These are phyloP conservation scores for Ustilago shanxiensis DNA, from an alignment of 1,284 basidiomycete genomes.

Conservation along the genomic window DNA sequence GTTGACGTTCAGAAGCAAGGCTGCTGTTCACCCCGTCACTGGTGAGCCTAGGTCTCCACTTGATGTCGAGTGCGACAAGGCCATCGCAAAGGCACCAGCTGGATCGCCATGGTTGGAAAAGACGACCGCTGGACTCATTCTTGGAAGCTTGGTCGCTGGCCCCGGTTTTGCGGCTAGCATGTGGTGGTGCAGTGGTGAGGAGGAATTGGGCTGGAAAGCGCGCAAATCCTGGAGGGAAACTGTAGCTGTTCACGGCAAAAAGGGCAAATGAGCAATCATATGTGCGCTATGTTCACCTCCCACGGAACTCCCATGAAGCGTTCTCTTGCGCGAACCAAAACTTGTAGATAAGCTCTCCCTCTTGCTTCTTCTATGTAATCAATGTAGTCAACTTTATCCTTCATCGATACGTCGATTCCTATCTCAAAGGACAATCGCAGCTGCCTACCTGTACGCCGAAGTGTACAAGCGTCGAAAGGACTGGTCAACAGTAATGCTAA, in stretches of 20 bases:
- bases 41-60: conserved; percentile 37
- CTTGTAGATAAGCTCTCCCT: background rate
- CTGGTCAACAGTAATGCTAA: too few species aligned
- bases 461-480: too few species aligned
- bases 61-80: conserved; percentile 54
- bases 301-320: background rate
- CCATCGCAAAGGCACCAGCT: conserved; percentile 50
- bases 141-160: conserved; percentile 36
- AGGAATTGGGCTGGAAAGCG: conserved; percentile 57
- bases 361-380: background rate
- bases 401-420: too few species aligned
- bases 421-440: too few species aligned
- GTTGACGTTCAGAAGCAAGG: conserved; percentile 42
- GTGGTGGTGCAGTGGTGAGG: conserved; percentile 61
- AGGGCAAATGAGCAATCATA: conserved; percentile 30
- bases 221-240: conserved; percentile 55
- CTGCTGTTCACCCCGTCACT: conserved; percentile 33
- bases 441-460: too few species aligned
- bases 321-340: background rate
- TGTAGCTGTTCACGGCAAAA: conserved; percentile 53
- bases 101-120: conserved; percentile 51
- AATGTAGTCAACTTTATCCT: too few species aligned
- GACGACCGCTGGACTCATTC: conserved; percentile 30
- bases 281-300: too few species aligned
- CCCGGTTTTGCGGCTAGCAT: conserved; percentile 54